These are phyloP conservation scores for Pachyrhizus erosus DNA, from an alignment of 306 rosid species.

Conservation along the genomic window DNA sequence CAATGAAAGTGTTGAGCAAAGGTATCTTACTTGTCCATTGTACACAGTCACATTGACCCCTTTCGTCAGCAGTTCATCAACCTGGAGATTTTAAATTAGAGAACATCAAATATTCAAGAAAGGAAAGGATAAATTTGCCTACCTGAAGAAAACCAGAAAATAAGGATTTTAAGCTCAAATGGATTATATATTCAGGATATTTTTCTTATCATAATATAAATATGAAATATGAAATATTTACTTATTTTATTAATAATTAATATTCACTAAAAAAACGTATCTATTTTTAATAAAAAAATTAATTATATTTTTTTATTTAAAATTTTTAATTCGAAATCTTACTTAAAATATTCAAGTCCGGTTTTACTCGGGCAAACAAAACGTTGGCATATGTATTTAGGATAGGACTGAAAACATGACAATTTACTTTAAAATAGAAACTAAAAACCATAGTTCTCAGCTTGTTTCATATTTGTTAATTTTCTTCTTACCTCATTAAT, in stretches of 20 bases:
- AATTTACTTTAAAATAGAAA: not conserved
- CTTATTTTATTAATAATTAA: no score
- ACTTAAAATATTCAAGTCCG: no score
- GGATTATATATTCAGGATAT: no score
- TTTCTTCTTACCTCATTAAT: conserved; percentile 69
- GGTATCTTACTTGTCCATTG: conserved; percentile 78
- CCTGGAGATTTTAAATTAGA: conserved; percentile 51
- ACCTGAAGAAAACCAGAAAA: not conserved
- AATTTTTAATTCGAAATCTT: no score
- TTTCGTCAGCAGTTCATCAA: conserved; percentile 76
- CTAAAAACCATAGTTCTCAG: not conserved
- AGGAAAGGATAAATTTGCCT: not conserved
- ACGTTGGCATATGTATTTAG: no score
- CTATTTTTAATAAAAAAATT: no score
- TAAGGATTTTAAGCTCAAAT: not conserved
- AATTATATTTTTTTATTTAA: no score
- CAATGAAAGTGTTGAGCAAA: conserved; percentile 3
- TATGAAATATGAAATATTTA: no score
- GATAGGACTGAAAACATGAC: not conserved
- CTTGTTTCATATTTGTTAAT: not conserved
- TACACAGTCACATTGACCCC: conserved; percentile 89
- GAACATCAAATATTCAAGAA: conserved; percentile 1
- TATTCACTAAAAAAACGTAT: no score
- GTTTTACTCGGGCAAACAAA: no score
- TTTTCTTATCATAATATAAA: no score